Evolutionary conservation across 352 stramenopile genomes (phyloP).

Genomic region (Phytopythium cucurbitacearum): DNA sequence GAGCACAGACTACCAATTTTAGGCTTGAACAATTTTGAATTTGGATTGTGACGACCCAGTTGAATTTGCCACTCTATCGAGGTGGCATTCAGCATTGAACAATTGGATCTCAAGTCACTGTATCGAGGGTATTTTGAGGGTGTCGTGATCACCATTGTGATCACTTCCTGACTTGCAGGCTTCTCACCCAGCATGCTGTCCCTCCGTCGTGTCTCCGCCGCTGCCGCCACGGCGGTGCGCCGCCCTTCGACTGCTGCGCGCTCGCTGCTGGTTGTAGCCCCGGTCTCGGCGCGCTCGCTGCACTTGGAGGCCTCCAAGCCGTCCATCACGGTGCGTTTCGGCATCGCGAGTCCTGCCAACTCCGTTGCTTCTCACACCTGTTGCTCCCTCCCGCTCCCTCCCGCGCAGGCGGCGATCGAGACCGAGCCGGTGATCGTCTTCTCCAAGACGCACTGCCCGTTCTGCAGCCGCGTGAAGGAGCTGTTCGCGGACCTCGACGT

Average conservation of each 20-base stretch:
- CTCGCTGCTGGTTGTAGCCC: too few species aligned
- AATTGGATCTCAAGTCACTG: background rate
- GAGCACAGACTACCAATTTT: background rate
- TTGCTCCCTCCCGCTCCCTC: background rate
- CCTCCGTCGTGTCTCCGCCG: too few species aligned
- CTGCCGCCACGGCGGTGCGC: too few species aligned
- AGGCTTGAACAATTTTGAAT: too few species aligned
- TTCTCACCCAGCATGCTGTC: too few species aligned
- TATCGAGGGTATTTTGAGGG: background rate
- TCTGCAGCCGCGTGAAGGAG: slow-evolving; percentile 89
- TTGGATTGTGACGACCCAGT: too few species aligned
- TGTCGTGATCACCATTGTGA: too few species aligned
- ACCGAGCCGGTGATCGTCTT: slow-evolving; percentile 88
- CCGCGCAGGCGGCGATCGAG: slow-evolving; percentile 45
- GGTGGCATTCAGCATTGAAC: too few species aligned
- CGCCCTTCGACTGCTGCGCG: too few species aligned
- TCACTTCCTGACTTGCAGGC: too few species aligned
- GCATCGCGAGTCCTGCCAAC: background rate
- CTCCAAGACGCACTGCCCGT: slow-evolving; percentile 95
- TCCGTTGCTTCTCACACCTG: background rate
- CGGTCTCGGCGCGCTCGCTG: slow-evolving; percentile 21
- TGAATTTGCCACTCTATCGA: too few species aligned
- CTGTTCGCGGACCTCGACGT: slow-evolving; percentile 73
- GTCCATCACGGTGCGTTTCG: slow-evolving; percentile 48
- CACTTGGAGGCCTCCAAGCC: slow-evolving; percentile 58